A percentile compares a stretch with the other conserved stretches of the same genome.
These are phyloP conservation scores for Beauveria australis DNA, from an alignment of 2,329 filamentous ascomycete species.

Conservation along the genomic window DNA sequence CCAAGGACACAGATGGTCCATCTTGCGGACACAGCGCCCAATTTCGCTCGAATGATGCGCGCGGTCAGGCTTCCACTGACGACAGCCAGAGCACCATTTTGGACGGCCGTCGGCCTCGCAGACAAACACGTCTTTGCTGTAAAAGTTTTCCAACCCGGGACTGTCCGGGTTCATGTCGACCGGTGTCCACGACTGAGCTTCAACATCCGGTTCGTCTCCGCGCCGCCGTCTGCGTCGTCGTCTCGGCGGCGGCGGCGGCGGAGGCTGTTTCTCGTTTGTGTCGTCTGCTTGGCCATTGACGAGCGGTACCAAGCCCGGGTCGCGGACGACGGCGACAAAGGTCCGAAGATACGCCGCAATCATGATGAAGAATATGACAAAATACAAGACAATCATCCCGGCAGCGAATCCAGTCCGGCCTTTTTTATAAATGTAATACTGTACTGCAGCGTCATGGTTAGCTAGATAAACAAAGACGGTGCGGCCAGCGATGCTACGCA, in stretches of 20 bases:
- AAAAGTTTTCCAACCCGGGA: constrained; percentile 66
- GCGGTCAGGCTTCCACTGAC: constrained; percentile 81
- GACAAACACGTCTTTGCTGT: constrained; percentile 73
- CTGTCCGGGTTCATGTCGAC: constrained; percentile 49
- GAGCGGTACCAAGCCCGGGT: constrained; percentile 68
- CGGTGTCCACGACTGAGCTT: constrained; percentile 24
- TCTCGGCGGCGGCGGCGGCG: constrained; percentile 23
- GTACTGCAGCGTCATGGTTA: constrained; percentile 38
- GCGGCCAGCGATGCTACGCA: constrained; percentile 31
- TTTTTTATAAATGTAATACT: constrained; percentile 54
- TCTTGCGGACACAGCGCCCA: constrained; percentile 72
- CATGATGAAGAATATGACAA: constrained; percentile 61
- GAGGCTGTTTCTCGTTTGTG: constrained; percentile 21
- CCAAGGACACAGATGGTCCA: constrained; percentile 96
- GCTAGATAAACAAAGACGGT: background rate
- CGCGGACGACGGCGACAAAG: constrained; percentile 55
- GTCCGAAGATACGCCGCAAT: constrained; percentile 63
- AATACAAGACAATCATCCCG: constrained; percentile 64
- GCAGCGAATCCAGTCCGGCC: constrained; percentile 50
- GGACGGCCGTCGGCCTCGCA: constrained; percentile 80
- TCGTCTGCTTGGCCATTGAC: constrained; percentile 23
- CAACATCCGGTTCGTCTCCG: constrained; percentile 13
- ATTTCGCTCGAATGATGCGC: constrained; percentile 81
- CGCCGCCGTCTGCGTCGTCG: constrained; percentile 14
- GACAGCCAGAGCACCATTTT: constrained; percentile 76